Conservation (phyloP, 805 yeast species). For the Ogataea pini region DNA sequence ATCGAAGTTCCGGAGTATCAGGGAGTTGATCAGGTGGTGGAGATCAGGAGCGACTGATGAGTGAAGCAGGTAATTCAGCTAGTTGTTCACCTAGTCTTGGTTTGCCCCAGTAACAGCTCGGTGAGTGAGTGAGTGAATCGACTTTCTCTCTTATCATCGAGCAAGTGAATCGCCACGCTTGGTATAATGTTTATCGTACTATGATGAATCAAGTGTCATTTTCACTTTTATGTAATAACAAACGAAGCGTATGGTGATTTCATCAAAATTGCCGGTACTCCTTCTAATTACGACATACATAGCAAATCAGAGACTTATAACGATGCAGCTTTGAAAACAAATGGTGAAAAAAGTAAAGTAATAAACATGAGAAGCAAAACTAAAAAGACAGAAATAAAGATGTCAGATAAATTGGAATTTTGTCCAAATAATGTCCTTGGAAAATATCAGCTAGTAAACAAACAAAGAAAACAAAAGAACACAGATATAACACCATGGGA, state of each 20-base stretch:
- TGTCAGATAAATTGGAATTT: background rate
- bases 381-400: conserved; percentile 1
- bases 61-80: too few species aligned
- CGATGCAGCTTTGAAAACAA: conserved; percentile 6
- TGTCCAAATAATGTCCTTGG: background rate
- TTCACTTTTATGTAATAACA: background rate
- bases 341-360: background rate
- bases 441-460: background rate
- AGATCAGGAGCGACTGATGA: conserved; percentile 17
- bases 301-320: background rate
- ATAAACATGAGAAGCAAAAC: conserved; percentile 16
- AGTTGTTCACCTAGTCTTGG: too few species aligned
- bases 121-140: too few species aligned
- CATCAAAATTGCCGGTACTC: too few species aligned
- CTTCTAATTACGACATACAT: too few species aligned
- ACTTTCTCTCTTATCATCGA: too few species aligned
- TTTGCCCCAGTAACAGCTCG: too few species aligned
- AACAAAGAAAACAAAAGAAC: conserved; percentile 3
- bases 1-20: conserved; percentile 64
- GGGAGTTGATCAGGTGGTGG: conserved; percentile 57
- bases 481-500: background rate
- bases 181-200: too few species aligned
- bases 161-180: too few species aligned
- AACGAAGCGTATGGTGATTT: background rate
- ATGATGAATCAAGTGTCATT: too few species aligned